These are phyloP conservation scores for Hypsizygus marmoreus DNA, from an alignment of 768 basidiomycete species.

Conservation along the genomic window DNA sequence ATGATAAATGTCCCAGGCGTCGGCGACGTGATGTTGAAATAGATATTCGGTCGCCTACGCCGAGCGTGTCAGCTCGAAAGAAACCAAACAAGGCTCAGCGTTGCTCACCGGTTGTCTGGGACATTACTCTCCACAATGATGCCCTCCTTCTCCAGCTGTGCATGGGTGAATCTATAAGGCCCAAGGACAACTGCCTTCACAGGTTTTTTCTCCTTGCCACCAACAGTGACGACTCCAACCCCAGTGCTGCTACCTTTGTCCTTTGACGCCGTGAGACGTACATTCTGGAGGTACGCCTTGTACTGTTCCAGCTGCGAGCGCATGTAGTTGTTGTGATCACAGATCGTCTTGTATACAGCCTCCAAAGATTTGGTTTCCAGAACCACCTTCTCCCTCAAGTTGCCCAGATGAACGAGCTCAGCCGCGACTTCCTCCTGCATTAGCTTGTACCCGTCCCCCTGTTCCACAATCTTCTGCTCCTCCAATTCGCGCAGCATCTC, in stretches of 20 bases:
- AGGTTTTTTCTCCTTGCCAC: constrained; percentile 96
- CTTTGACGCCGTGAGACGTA: constrained; percentile 85
- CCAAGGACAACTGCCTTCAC: constrained; percentile 85
- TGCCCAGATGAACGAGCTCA: constrained; percentile 95
- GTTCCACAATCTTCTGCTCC: constrained; percentile 84
- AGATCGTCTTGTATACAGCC: constrained; percentile 98
- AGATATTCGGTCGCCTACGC: constrained; percentile 98
- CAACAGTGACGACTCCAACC: constrained; percentile 93
- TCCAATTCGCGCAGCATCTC: constrained; percentile 98
- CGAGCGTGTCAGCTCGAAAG: no score
- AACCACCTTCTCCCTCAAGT: constrained; percentile 93
- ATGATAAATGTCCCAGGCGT: constrained; percentile 99
- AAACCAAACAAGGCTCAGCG: background rate
- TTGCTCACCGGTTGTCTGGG: constrained; percentile 87
- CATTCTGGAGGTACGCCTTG: constrained; percentile 98
- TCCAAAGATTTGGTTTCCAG: constrained; percentile 92
- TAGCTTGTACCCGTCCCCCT: constrained; percentile 80
- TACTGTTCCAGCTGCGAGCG: constrained; percentile 97
- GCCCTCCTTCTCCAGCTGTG: constrained; percentile 97
- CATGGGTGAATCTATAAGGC: constrained; percentile 97
- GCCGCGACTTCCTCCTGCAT: constrained; percentile 98
- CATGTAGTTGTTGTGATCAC: constrained; percentile 98
- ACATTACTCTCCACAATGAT: constrained; percentile 99
- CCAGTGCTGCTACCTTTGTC: constrained; percentile 87
- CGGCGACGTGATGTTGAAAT: constrained; percentile 98